Base-by-base conservation (phyloP, 129 eudicot genomes). In the Centella asiatica region DNA sequence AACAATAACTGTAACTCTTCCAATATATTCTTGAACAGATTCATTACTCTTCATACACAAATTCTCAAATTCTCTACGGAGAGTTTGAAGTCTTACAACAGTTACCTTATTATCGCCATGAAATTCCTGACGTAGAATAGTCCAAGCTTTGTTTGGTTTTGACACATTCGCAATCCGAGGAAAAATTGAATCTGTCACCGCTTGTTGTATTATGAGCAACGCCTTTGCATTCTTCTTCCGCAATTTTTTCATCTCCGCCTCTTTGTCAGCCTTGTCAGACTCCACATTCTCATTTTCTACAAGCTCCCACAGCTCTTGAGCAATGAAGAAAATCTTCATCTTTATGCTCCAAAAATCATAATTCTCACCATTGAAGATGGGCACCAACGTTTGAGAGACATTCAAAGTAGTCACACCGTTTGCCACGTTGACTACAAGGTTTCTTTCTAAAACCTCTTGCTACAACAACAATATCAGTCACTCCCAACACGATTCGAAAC, bases 11-110 rank as follows among this genome's bases (percentile, higher is more conserved):
- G 33, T 37, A 22, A 22, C 32, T 44, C 54, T 42, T 0, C 19
- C 12, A 11, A 62, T 24, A 12, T 19, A 34, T 34, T 62, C 67
- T 25, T 62, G 67, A 9, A 39, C 54, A 42, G 53, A 39, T 40
- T 62, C 67, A 9, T 23, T 20, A 24, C 19, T 17, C 22, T 62
- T 62, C 36, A 62, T 62, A 10, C 13, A 8, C 27, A 14, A 18
- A 56, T 34, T 56, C 18, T 56, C 61, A 27, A 56, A 56, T 13
- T 25, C 34, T 27, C 61, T 4, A 1, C 37, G 61, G 13, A 56
- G 19, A 14, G 61, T 13, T 28, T 20, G 11, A 7, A 58, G 25
- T 20, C 31, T 58, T 39, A 58, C 64, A 2, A 25, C 22, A 8
- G n/a, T 58, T 33, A 58, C 64, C 25, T 58, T 58, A 5, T 20